Evolutionary conservation across 768 basidiomycete genomes (phyloP).

Genomic region (Rickenella mellea): DNA sequence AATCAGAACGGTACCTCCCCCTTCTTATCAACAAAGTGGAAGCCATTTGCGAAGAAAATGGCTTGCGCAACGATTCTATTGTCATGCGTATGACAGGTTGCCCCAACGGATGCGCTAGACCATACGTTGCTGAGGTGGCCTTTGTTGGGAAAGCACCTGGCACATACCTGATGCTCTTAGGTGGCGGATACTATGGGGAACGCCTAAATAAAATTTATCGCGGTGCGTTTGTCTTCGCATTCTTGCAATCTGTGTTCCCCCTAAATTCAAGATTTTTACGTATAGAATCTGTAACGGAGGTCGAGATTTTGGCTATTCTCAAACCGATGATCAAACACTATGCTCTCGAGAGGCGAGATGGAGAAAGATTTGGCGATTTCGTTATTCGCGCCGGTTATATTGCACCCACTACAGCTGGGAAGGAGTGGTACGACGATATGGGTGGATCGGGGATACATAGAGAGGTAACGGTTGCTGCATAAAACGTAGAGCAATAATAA

Average conservation of each 20-base stretch:
- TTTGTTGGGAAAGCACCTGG: conserved; percentile 96
- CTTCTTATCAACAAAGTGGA: conserved; percentile 91
- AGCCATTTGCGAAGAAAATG: conserved; percentile 87
- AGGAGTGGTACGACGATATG: conserved; percentile 77
- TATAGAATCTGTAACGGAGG: conserved; percentile 78
- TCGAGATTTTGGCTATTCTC: conserved; percentile 85
- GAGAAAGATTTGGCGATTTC: conserved; percentile 94
- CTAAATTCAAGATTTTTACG: background rate
- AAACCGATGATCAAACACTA: conserved; percentile 91
- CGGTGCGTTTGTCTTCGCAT: conserved; percentile 31
- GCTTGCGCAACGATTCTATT: conserved; percentile 87
- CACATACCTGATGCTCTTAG: conserved; percentile 88
- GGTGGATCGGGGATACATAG: conserved; percentile 65
- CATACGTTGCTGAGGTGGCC: conserved; percentile 90
- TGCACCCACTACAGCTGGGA: conserved; percentile 73
- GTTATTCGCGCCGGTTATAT: conserved; percentile 90
- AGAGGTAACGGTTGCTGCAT: conserved; percentile 18
- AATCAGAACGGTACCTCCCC: conserved; percentile 84
- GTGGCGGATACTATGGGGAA: conserved; percentile 92
- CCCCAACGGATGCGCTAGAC: conserved; percentile 88
- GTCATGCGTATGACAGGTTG: conserved; percentile 99
- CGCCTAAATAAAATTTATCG: conserved; percentile 94
- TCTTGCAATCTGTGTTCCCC: background rate
- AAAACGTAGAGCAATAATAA: background rate
- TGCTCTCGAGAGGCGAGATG: conserved; percentile 75